Evolutionary conservation across 768 basidiomycete species (phyloP).

Genomic region (Lactarius vividus): DNA sequence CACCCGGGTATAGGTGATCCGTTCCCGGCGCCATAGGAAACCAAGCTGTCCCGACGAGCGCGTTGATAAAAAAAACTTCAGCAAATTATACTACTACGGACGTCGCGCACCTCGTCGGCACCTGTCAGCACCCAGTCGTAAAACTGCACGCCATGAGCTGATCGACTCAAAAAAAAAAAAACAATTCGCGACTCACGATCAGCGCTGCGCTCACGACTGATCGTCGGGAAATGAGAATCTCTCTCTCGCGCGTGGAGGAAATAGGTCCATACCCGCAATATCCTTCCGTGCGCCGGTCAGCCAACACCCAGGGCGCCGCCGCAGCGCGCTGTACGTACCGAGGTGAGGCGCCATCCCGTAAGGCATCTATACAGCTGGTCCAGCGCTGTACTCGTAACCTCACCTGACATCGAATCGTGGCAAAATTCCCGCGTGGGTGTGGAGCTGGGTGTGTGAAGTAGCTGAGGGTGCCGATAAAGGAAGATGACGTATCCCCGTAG

Average conservation of each 20-base stretch:
- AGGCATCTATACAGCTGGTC: background rate
- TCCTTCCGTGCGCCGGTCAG: background rate
- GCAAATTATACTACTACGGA: too few species aligned
- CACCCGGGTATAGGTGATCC: background rate
- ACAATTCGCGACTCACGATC: constrained; percentile 6
- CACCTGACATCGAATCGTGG: background rate
- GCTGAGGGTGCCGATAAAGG: background rate
- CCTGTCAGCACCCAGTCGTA: constrained; percentile 22
- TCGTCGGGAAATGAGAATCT: background rate
- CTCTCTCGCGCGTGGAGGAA: background rate
- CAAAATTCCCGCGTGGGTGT: background rate
- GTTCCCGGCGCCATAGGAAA: constrained; percentile 13
- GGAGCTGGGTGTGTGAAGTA: background rate
- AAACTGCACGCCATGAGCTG: background rate
- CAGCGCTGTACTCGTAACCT: background rate
- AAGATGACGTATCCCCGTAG: too few species aligned
- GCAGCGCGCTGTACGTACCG: constrained; percentile 2
- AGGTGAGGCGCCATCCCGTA: background rate
- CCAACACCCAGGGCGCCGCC: too few species aligned
- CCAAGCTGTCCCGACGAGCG: constrained; percentile 2
- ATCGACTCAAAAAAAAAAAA: background rate
- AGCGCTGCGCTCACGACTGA: constrained; percentile 13
- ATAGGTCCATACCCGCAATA: background rate
- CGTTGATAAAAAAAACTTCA: too few species aligned
- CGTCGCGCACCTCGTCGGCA: constrained; percentile 6